These are phyloP conservation scores for Pestalotiopsis sp. DNA, from an alignment of 2,329 filamentous ascomycete genomes.

Conservation along the genomic window DNA sequence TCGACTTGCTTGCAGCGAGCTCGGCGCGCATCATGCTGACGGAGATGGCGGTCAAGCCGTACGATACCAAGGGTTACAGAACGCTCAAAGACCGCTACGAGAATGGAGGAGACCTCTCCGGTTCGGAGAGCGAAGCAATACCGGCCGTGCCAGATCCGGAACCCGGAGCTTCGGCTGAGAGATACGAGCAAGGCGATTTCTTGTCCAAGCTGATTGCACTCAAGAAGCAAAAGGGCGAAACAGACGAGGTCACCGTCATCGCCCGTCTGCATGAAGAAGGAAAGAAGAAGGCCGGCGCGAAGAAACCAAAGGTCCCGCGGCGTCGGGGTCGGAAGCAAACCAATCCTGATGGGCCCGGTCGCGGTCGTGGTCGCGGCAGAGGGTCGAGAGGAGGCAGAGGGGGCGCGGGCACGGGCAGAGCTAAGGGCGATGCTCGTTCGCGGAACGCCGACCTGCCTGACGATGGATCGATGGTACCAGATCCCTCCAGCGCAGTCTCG, in stretches of 20 bases:
- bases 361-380: neutral
- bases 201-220: conserved; percentile 66
- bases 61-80: conserved; percentile 19
- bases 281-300: neutral
- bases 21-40: conserved; percentile 70
- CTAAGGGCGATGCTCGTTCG: neutral
- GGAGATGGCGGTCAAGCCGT: conserved; percentile 59
- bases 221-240: conserved; percentile 66
- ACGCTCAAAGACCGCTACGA: neutral
- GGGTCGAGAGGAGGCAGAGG: neutral
- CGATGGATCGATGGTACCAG: neutral
- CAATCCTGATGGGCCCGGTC: neutral
- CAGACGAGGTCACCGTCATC: conserved; percentile 65
- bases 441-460: neutral
- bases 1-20: conserved; percentile 73
- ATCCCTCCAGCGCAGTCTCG: neutral
- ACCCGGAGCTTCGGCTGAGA: conserved; percentile 47
- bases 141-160: conserved; percentile 47
- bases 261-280: conserved; percentile 43
- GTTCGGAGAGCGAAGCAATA: conserved; percentile 26
- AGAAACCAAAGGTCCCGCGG: neutral
- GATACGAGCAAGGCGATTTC: conserved; percentile 47
- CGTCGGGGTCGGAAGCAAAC: neutral
- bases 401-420: neutral
- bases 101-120: conserved; percentile 15